These are phyloP conservation scores for Aspergillus hancockii DNA, from an alignment of 495 filamentous ascomycete genomes.

Conservation along the genomic window DNA sequence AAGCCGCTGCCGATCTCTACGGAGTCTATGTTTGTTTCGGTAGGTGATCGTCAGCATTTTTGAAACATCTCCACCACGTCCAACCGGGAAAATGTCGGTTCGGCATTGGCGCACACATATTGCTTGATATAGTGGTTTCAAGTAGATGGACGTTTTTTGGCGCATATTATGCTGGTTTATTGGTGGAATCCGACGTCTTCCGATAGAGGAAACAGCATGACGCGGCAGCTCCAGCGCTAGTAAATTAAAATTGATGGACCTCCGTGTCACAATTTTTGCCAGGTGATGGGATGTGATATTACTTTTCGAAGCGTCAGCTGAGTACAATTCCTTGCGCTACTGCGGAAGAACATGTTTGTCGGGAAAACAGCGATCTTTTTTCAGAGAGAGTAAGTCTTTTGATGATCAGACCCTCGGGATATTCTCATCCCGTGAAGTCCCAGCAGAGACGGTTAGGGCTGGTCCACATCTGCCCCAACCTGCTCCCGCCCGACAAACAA, in stretches of 20 bases:
- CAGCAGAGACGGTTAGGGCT: neutral
- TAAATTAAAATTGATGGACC: neutral
- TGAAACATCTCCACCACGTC: conserved; percentile 1
- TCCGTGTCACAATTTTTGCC: neutral
- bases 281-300: neutral
- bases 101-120: neutral
- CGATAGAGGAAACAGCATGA: neutral
- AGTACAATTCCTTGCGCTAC: neutral
- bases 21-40: neutral
- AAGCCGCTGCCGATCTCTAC: neutral
- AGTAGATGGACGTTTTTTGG: neutral
- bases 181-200: neutral
- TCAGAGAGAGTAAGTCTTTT: neutral
- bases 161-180: conserved; percentile 1
- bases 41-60: conserved; percentile 1
- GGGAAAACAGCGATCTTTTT: neutral
- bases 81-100: conserved; percentile 1
- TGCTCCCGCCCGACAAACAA: neutral
- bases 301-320: neutral
- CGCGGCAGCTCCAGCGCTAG: conserved; percentile 2
- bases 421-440: neutral
- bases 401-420: neutral
- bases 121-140: conserved; percentile 1
- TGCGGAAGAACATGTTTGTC: neutral
- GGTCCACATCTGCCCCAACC: neutral